These are phyloP conservation scores for Schwanniomyces pseudopolymorphus DNA, from an alignment of 805 yeast genomes.

Conservation along the genomic window DNA sequence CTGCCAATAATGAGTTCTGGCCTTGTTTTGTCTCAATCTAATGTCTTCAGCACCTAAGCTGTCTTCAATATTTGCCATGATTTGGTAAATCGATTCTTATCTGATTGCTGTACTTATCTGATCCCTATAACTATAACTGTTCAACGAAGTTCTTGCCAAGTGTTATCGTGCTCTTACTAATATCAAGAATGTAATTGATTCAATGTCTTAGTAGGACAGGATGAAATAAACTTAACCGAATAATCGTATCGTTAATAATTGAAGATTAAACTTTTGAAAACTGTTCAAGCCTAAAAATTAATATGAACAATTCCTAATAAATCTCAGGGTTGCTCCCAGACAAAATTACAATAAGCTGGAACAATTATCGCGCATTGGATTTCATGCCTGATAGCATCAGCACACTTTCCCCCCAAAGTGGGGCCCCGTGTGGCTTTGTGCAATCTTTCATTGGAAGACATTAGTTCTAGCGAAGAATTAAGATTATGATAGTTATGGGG, in stretches of 20 bases:
- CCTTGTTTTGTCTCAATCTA: constrained; percentile 32
- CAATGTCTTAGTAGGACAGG: neutral
- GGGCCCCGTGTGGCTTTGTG: neutral
- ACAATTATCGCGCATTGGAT: neutral
- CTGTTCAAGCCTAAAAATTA: neutral
- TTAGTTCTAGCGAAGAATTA: no score
- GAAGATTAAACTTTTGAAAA: neutral
- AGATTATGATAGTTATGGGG: no score
- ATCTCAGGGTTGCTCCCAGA: neutral
- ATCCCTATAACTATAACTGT: no score
- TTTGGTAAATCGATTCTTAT: neutral
- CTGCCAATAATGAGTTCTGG: constrained; percentile 60
- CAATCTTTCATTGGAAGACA: neutral
- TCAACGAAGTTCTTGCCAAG: no score
- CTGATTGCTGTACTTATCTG: neutral
- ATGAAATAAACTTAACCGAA: no score
- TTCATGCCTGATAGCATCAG: neutral
- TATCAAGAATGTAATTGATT: neutral
- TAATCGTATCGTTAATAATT: no score
- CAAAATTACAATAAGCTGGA: neutral
- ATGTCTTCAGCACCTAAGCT: constrained; percentile 36
- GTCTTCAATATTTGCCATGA: constrained; percentile 14
- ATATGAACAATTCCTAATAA: neutral
- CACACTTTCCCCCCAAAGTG: no score
- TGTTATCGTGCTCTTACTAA: no score